These are phyloP conservation scores for Musa itinerans DNA, from an alignment of 176 grass and related monocot species.

Conservation along the genomic window DNA sequence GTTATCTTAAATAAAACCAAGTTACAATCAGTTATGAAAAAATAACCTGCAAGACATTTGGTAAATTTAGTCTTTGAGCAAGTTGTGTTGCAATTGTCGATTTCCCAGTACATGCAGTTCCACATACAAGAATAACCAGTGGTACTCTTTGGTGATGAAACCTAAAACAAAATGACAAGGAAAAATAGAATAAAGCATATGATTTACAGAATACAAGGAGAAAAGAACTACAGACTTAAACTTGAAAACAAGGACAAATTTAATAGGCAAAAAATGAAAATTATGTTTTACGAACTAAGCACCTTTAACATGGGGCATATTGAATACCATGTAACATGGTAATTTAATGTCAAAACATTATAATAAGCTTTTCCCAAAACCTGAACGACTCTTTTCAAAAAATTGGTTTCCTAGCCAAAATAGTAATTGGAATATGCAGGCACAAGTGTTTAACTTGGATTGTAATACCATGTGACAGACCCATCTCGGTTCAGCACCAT, in stretches of 20 bases:
- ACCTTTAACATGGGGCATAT: no score
- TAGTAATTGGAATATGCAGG: no score
- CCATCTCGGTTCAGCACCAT: no score
- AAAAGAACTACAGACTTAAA: not conserved
- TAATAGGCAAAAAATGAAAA: no score
- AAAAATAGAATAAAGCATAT: constrained; percentile 2
- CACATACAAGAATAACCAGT: constrained; percentile 89
- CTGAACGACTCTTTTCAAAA: no score
- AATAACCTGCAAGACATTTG: constrained; percentile 91
- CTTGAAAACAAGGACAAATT: not conserved
- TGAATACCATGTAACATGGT: no score
- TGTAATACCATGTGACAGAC: no score
- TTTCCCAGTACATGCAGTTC: constrained; percentile 95
- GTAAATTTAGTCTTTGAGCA: constrained; percentile 88
- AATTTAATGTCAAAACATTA: no score
- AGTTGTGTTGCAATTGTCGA: constrained; percentile 98
- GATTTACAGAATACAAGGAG: not conserved
- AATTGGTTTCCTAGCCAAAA: no score
- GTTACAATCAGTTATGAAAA: constrained; percentile 10
- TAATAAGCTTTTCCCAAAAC: no score
- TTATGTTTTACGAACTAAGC: no score
- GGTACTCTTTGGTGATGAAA: constrained; percentile 98
- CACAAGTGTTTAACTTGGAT: no score
- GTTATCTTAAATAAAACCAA: not conserved
- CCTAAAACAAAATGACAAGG: constrained; percentile 28